Conservation (phyloP, 2,329 filamentous ascomycete genomes). For the Trichoderma breve region DNA sequence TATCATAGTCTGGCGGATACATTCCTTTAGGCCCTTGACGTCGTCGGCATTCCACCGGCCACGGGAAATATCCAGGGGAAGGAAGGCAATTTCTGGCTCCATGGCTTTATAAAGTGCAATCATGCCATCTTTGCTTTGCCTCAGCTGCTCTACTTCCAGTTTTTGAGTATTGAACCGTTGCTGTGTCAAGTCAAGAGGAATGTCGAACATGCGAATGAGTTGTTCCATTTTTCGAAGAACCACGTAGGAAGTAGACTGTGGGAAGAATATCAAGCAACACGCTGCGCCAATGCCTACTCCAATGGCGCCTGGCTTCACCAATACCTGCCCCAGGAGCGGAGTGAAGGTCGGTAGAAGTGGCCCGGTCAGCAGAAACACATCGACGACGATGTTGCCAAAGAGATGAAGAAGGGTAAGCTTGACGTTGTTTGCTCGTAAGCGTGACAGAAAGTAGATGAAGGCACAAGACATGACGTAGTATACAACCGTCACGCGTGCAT, state of each 20-base stretch:
- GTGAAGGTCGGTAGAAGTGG: slow-evolving; percentile 43
- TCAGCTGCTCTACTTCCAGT: slow-evolving; percentile 32
- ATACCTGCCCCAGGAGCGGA: slow-evolving; percentile 36
- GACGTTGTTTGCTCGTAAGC: slow-evolving; percentile 44
- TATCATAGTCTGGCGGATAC: slow-evolving; percentile 37
- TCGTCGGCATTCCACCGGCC: slow-evolving; percentile 46
- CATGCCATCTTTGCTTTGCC: slow-evolving; percentile 27
- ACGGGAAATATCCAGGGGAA: slow-evolving; percentile 47
- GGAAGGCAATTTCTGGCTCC: slow-evolving; percentile 41
- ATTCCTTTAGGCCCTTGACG: slow-evolving; percentile 37
- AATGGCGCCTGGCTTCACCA: slow-evolving; percentile 47
- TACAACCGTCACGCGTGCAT: slow-evolving; percentile 43
- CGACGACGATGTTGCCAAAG: slow-evolving; percentile 46
- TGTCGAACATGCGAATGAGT: slow-evolving; percentile 33
- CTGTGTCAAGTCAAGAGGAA: slow-evolving; percentile 33
- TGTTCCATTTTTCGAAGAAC: slow-evolving; percentile 37
- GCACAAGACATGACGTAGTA: slow-evolving; percentile 39
- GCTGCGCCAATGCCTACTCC: slow-evolving; percentile 45
- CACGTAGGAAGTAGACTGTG: slow-evolving; percentile 47
- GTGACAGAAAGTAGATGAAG: slow-evolving; percentile 45
- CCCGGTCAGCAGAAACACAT: slow-evolving; percentile 44
- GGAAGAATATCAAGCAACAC: slow-evolving; percentile 47
- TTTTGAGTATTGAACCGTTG: slow-evolving; percentile 25
- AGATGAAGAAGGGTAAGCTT: slow-evolving; percentile 46
- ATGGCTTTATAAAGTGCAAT: slow-evolving; percentile 39